phyloP scores from a whole-genome alignment of 164 flowering plant genomes.

The Aristolochia fimbriata region DNA sequence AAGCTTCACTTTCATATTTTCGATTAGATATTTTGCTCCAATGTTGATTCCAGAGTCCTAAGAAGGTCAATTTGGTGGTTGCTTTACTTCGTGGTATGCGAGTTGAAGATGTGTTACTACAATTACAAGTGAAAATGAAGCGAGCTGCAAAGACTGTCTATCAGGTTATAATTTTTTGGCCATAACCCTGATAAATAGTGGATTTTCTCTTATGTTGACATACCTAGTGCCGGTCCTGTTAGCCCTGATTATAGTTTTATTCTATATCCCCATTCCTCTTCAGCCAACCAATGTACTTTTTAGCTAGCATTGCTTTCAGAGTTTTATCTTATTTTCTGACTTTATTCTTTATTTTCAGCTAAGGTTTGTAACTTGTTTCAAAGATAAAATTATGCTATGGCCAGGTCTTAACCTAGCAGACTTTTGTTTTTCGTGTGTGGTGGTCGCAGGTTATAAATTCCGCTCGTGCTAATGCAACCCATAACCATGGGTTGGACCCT shows the following conservation, averaged over 20 bases:
- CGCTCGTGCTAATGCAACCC: slow-evolving; percentile 94
- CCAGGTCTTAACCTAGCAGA: too few species aligned
- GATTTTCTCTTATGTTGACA: neutral
- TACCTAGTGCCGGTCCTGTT: too few species aligned
- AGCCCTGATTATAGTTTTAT: too few species aligned
- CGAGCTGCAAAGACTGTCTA: slow-evolving; percentile 88
- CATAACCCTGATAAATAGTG: neutral
- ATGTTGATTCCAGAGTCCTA: slow-evolving; percentile 62
- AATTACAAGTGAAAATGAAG: slow-evolving; percentile 81
- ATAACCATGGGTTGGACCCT: slow-evolving; percentile 81
- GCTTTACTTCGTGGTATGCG: slow-evolving; percentile 97
- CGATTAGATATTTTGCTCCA: neutral
- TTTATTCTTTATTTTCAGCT: too few species aligned
- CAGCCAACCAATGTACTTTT: too few species aligned
- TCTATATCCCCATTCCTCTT: too few species aligned
- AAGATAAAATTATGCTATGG: too few species aligned
- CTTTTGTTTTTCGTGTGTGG: too few species aligned
- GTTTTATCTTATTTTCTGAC: too few species aligned
- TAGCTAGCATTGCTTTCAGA: too few species aligned
- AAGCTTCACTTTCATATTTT: neutral
- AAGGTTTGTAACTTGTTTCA: too few species aligned
- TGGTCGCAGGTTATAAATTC: slow-evolving; percentile 78
- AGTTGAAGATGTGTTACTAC: slow-evolving; percentile 91
- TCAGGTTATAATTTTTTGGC: slow-evolving; percentile 35
- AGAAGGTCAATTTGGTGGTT: slow-evolving; percentile 91